Conservation (phyloP, 805 yeast genomes). For the Ogataea trehaloabstinens region DNA sequence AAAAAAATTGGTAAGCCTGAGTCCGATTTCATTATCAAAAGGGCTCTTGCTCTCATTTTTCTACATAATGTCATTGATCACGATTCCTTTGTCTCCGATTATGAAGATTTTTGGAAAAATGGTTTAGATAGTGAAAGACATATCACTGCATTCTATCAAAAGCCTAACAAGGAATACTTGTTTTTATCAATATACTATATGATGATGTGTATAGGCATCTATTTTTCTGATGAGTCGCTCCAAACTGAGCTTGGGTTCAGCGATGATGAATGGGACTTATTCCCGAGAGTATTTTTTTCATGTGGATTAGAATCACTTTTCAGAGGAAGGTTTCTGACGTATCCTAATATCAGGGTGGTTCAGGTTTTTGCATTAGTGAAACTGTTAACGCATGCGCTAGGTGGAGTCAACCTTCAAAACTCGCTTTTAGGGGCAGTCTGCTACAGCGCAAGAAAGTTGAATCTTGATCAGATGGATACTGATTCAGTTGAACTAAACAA, state of each 20-base stretch:
- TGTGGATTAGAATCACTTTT: slow-evolving; percentile 32
- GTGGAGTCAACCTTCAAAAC: slow-evolving; percentile 31
- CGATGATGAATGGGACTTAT: slow-evolving; percentile 26
- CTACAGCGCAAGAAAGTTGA: slow-evolving; percentile 25
- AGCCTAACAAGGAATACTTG: slow-evolving; percentile 25
- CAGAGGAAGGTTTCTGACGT: slow-evolving; percentile 34
- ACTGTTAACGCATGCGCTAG: slow-evolving; percentile 27
- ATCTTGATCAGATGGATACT: slow-evolving; percentile 19
- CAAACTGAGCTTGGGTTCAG: slow-evolving; percentile 21
- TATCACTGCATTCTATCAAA: slow-evolving; percentile 23
- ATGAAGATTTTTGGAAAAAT: slow-evolving; percentile 38
- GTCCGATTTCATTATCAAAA: slow-evolving; percentile 22
- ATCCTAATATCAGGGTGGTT: slow-evolving; percentile 25
- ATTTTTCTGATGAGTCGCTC: slow-evolving; percentile 25
- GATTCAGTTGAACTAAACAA: slow-evolving; percentile 5
- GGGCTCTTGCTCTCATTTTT: slow-evolving; percentile 20
- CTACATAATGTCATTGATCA: slow-evolving; percentile 52
- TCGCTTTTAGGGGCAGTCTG: slow-evolving; percentile 21
- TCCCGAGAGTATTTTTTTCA: slow-evolving; percentile 29
- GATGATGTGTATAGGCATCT: slow-evolving; percentile 29
- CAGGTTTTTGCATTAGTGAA: slow-evolving; percentile 30
- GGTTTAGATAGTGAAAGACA: slow-evolving; percentile 22
- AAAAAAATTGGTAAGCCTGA: slow-evolving; percentile 15
- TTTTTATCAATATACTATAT: slow-evolving; percentile 33
- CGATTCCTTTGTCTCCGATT: slow-evolving; percentile 63